phyloP scores from a whole-genome alignment of 2,329 filamentous ascomycete species.

The Colletotrichum sp. region DNA sequence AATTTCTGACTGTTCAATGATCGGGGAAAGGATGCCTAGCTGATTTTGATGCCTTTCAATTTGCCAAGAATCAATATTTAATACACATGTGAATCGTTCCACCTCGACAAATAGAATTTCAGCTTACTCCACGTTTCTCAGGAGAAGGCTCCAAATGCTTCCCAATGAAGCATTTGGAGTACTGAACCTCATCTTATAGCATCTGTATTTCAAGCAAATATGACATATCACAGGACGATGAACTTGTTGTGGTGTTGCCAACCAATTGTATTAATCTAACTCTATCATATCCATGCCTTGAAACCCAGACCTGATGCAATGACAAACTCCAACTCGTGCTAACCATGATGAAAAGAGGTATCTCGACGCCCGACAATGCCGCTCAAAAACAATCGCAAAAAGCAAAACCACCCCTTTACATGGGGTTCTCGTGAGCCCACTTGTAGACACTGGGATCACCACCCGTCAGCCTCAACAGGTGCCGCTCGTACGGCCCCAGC shows the following conservation, averaged over 20 bases:
- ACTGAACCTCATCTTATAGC: not conserved
- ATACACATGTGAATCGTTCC: not conserved
- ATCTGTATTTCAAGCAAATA: not conserved
- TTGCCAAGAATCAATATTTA: fast-evolving
- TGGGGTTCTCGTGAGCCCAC: not conserved
- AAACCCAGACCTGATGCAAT: not conserved
- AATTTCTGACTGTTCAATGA: not conserved
- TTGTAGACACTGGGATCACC: conserved; percentile 46
- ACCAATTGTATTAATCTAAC: not conserved
- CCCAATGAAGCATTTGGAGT: not conserved
- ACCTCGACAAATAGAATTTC: fast-evolving
- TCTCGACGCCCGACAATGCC: not conserved
- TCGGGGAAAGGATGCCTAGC: fast-evolving
- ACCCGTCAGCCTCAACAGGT: conserved; percentile 49
- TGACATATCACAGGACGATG: not conserved
- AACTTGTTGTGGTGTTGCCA: not conserved
- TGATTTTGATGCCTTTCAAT: not conserved
- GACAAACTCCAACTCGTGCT: not conserved
- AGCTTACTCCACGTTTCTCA: not conserved
- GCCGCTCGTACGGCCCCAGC: conserved; percentile 57
- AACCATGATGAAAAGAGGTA: not conserved
- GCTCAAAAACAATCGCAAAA: not conserved
- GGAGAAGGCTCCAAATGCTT: no score
- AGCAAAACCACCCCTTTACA: no score
- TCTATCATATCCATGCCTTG: not conserved